Evolutionary conservation across 257 asterid species (phyloP), one percentile per base, ranked within the genome.

Genomic region (Nicotiana attenuata): DNA sequence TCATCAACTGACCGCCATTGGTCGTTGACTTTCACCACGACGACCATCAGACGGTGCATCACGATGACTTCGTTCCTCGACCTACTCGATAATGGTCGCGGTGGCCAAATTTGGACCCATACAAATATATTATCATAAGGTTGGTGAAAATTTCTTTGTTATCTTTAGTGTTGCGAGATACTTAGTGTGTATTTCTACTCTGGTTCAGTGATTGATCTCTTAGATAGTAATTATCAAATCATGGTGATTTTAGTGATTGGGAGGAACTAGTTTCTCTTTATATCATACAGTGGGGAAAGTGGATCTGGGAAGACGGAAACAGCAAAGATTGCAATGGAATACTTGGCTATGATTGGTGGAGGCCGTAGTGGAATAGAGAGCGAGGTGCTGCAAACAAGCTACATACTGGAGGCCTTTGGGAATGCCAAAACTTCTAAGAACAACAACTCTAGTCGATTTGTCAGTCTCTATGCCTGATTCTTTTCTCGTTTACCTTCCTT

Each of bases 251-350:
- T 28, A 53, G 35, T n/a, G n/a, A 33, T 47, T 77, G 78, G 73
- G 69, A 68, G 38, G 56, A 71, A 80, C 61, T 82, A 78, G 76
- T 75, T 61, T 77, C 57, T 52, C 80, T 65, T 86, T 82, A 24
- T 86, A 75, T 85, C 81, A 65, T 89, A 47, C 80, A 96, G 99
- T 82, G 99, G 98, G 76, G 98, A 92, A 87, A 94, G 99, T 86
- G 99, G 98, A 64, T 88, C 99, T 82, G 99, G 99, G 89, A 96
- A 96, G 90, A 94, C 98, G 60, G 98, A 91, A 90, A 96, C 98
- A 52, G 98, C 98, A 79, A 96, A 94, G 84, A 64, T 86, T 76
- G 92, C 93, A 66, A 89, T 92, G 92, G 90, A 93, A 86, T 96
- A 96, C 91, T 85, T 96, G 92, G 97, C 94, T 66, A 89, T 92